Conservation (phyloP, 176 grass and related monocot species). For the Musa beccarii region DNA sequence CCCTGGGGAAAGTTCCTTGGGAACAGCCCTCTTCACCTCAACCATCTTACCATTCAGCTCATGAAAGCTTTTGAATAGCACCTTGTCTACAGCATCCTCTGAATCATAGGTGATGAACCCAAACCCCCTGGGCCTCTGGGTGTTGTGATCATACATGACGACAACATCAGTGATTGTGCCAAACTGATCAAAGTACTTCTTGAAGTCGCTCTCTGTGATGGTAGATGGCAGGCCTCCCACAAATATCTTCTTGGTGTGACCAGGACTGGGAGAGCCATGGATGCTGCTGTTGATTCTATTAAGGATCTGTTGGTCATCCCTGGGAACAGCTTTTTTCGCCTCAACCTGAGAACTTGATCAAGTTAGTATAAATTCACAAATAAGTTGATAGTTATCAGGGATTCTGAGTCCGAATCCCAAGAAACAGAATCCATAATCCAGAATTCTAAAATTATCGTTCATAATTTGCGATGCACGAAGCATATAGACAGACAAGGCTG, state of each 20-base stretch:
- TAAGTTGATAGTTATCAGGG: neutral
- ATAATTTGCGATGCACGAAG: neutral
- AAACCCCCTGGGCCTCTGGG: constrained; percentile 76
- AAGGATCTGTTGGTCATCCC: constrained; percentile 55
- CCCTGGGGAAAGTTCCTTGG: constrained; percentile 67
- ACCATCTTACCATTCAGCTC: constrained; percentile 91
- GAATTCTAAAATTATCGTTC: neutral
- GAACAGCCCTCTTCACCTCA: constrained; percentile 81
- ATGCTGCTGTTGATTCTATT: constrained; percentile 42
- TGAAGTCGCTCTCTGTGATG: constrained; percentile 73
- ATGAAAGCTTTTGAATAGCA: constrained; percentile 80
- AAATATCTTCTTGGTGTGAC: constrained; percentile 84
- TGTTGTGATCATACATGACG: constrained; percentile 92
- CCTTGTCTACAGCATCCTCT: constrained; percentile 73
- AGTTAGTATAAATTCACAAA: neutral
- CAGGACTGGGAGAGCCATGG: constrained; percentile 59
- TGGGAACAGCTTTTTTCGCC: constrained; percentile 85
- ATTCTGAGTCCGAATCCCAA: constrained; percentile 18
- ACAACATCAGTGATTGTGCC: constrained; percentile 81
- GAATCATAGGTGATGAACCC: constrained; percentile 85
- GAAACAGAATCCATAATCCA: neutral
- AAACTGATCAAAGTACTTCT: constrained; percentile 77
- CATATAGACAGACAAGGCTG: constrained; percentile 5
- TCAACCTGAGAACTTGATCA: constrained; percentile 54
- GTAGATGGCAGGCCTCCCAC: constrained; percentile 77